Evolutionary conservation across 352 stramenopile species (phyloP).

Genomic region (Phytophthora gonapodyides): DNA sequence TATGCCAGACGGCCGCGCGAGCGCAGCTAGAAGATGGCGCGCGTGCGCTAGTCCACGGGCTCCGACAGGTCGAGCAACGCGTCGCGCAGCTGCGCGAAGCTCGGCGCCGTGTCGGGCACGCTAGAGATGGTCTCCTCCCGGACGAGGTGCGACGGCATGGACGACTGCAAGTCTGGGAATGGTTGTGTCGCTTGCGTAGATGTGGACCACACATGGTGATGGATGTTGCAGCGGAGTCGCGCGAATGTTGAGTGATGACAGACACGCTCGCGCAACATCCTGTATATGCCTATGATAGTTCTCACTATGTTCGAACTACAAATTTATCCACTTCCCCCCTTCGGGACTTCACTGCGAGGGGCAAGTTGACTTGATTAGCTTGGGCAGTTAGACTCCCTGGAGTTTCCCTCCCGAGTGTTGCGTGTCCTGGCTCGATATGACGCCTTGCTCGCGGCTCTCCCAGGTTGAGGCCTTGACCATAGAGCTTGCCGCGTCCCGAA

Average conservation of each 20-base stretch:
- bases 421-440: conserved; percentile 19
- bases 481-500: conserved; percentile 32
- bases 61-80: conserved; percentile 58
- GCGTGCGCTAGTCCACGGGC: conserved; percentile 90
- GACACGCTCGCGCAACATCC: too few relatives aligned
- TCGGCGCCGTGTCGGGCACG: conserved; percentile 38
- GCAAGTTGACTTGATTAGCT: conserved; percentile 34
- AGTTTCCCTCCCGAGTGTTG: conserved; percentile 11
- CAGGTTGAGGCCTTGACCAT: conserved; percentile 39
- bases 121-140: conserved; percentile 22
- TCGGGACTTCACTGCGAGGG: too few relatives aligned
- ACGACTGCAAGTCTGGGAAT: conserved; percentile 7
- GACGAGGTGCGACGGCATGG: conserved; percentile 29
- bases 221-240: too few relatives aligned
- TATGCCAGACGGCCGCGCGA: conserved; percentile 78
- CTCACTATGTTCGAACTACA: too few relatives aligned
- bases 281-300: too few relatives aligned
- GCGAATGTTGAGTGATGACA: too few relatives aligned
- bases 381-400: conserved; percentile 24
- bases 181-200: not conserved
- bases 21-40: conserved; percentile 92
- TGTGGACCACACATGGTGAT: too few relatives aligned
- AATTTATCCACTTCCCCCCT: too few relatives aligned
- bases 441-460: too few relatives aligned
- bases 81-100: conserved; percentile 47